Percentiles rank a stretch among this genome's conserved stretches.
These are phyloP conservation scores for Knoxdaviesia capensis DNA, from an alignment of 2,329 filamentous ascomycete genomes.

Conservation along the genomic window DNA sequence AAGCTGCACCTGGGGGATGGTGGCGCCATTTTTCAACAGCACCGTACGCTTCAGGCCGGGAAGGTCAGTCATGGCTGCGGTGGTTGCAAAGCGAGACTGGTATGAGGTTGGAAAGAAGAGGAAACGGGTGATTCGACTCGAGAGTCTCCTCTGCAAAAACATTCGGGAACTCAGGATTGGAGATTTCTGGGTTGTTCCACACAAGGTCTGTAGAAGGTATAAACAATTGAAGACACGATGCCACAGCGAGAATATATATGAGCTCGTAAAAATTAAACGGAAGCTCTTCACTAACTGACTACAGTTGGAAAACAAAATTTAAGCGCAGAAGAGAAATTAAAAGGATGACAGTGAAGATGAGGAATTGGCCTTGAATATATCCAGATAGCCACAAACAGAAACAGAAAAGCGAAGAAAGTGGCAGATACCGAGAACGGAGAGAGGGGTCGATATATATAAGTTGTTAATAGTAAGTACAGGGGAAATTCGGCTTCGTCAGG, in stretches of 20 bases:
- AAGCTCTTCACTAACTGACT: too few species aligned
- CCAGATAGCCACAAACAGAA: background rate
- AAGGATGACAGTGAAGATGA: background rate
- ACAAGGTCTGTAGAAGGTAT: background rate
- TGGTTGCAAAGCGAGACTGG: background rate
- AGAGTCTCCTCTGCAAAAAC: background rate
- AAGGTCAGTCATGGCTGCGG: background rate
- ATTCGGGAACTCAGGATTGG: background rate
- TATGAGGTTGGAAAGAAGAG: background rate
- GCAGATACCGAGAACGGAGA: background rate
- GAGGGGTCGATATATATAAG: background rate
- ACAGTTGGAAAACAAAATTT: too few species aligned
- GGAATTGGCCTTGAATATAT: background rate
- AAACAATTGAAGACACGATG: too few species aligned
- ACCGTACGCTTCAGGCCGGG: background rate
- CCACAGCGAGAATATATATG: too few species aligned
- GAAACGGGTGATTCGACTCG: background rate
- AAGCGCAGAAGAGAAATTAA: too few species aligned
- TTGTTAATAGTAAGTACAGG: too few species aligned
- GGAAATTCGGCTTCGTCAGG: too few species aligned
- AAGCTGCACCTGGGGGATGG: conserved; percentile 52
- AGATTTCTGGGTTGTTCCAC: background rate
- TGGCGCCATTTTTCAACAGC: conserved; percentile 38
- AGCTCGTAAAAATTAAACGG: too few species aligned
- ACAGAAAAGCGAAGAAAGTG: background rate